Conservation (phyloP, 345 rosid genomes). For the Aquilaria malaccensis region DNA sequence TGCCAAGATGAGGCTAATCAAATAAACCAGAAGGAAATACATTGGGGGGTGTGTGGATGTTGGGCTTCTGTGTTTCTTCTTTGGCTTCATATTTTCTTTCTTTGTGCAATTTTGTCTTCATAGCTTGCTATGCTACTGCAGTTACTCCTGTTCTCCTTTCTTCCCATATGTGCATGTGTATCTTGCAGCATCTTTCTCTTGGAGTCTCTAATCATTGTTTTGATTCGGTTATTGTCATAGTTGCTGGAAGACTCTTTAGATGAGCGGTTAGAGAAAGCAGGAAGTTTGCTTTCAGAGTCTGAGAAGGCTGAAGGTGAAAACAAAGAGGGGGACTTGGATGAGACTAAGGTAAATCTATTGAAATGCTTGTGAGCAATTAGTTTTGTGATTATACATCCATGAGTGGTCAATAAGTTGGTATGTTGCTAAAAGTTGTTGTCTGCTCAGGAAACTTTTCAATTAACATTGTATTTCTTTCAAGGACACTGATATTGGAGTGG, state of each 20-base stretch:
- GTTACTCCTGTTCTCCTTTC: not conserved
- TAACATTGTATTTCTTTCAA: no score
- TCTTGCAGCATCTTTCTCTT: not conserved
- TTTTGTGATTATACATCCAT: not conserved
- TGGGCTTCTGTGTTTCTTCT: not conserved
- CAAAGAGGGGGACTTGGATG: slow-evolving; percentile 82
- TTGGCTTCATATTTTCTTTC: not conserved
- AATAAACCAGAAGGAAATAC: slow-evolving; percentile 79
- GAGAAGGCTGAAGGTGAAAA: slow-evolving; percentile 78
- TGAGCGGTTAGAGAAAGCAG: slow-evolving; percentile 78
- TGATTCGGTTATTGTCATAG: slow-evolving; percentile 25
- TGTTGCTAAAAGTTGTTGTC: no score
- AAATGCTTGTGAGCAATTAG: slow-evolving; percentile 9
- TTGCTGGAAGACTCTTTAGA: slow-evolving; percentile 92
- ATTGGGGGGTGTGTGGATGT: slow-evolving; percentile 68
- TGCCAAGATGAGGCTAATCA: slow-evolving; percentile 62
- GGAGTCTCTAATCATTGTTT: not conserved
- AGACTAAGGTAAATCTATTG: slow-evolving; percentile 51
- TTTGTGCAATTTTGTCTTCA: not conserved
- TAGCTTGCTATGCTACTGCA: not conserved
- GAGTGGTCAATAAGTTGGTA: no score
- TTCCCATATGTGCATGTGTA: not conserved
- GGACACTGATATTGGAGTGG: no score
- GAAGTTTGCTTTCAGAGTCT: slow-evolving; percentile 63
- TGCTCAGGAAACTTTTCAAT: no score